Conservation (phyloP, 208 protist genomes). For the Crithidia thermophila region DNA sequence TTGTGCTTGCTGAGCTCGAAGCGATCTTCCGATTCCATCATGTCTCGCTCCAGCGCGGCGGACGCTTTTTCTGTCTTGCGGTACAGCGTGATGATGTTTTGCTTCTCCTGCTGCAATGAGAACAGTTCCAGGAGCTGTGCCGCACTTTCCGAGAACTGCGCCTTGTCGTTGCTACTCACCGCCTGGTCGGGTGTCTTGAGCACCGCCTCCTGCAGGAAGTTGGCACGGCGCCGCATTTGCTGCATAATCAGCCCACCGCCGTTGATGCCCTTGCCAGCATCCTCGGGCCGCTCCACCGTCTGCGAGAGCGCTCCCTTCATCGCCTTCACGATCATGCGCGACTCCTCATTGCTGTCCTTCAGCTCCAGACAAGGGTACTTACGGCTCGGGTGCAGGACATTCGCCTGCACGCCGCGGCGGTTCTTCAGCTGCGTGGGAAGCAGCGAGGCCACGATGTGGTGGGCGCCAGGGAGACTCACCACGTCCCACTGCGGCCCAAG, state of each 20-base stretch:
- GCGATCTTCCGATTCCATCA: conserved; percentile 76
- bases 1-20: conserved; percentile 60
- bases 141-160: conserved; percentile 29
- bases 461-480: conserved; percentile 33
- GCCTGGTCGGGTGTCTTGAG: conserved; percentile 3
- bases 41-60: conserved; percentile 58
- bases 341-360: conserved; percentile 28
- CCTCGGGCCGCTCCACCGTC: conserved; percentile 31
- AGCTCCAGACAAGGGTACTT: conserved; percentile 54
- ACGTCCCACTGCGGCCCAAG: conserved; percentile 71
- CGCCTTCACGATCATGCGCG: conserved; percentile 33
- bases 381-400: conserved; percentile 48
- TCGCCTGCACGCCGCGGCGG: conserved; percentile 59
- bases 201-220: conserved; percentile 22
- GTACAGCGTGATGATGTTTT: conserved; percentile 53
- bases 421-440: conserved; percentile 59
- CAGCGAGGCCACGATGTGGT: conserved; percentile 55
- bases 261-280: conserved; percentile 2
- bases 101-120: conserved; percentile 50
- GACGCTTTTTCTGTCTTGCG: conserved; percentile 38
- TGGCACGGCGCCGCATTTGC: conserved; percentile 22
- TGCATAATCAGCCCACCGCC: conserved; percentile 30
- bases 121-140: conserved; percentile 62
- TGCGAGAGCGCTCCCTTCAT: conserved; percentile 57
- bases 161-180: conserved; percentile 19